phyloP scores from a whole-genome alignment of 352 stramenopile genomes.

The Globisporangium orthogonon region DNA sequence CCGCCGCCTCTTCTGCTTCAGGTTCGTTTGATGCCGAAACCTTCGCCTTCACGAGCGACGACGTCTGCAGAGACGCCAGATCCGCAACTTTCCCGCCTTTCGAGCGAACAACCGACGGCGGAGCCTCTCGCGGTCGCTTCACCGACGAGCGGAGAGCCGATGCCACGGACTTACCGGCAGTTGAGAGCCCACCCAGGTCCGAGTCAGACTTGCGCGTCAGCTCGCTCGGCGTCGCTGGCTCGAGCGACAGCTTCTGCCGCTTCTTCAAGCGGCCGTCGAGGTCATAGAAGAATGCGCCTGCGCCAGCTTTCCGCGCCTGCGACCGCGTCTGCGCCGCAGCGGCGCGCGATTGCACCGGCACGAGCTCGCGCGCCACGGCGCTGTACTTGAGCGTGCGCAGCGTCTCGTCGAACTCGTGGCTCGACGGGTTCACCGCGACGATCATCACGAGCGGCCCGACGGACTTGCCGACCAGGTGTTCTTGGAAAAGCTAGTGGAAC shows the following conservation, averaged over 20 bases:
- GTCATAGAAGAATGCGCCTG: conserved; percentile 35
- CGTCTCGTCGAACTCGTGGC: conserved; percentile 95
- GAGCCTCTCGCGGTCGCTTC: not conserved
- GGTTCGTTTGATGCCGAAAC: too few relatives aligned
- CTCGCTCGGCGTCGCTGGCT: conserved; percentile 10
- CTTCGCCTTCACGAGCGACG: too few relatives aligned
- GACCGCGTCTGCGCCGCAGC: conserved; percentile 20
- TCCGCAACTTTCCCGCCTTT: not conserved
- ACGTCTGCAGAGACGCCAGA: too few relatives aligned
- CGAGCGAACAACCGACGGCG: not conserved
- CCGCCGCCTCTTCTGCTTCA: too few relatives aligned
- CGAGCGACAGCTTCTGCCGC: conserved; percentile 20
- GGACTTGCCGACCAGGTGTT: conserved; percentile 86
- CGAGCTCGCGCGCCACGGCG: conserved; percentile 87
- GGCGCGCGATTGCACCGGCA: conserved; percentile 37
- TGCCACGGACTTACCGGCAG: conserved; percentile 1
- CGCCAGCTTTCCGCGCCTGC: conserved; percentile 5
- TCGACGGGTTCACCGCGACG: conserved; percentile 93
- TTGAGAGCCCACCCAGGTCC: conserved; percentile 4
- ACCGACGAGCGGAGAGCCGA: not conserved
- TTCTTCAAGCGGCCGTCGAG: conserved; percentile 44
- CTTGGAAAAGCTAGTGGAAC: conserved; percentile 88
- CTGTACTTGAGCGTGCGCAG: conserved; percentile 94
- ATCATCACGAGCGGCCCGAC: conserved; percentile 93
- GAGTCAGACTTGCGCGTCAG: conserved; percentile 1